A percentile compares a stretch with the other conserved stretches of the same genome.
Conservation (phyloP, 805 yeast species). For the Barnettozyma wickerhamii region DNA sequence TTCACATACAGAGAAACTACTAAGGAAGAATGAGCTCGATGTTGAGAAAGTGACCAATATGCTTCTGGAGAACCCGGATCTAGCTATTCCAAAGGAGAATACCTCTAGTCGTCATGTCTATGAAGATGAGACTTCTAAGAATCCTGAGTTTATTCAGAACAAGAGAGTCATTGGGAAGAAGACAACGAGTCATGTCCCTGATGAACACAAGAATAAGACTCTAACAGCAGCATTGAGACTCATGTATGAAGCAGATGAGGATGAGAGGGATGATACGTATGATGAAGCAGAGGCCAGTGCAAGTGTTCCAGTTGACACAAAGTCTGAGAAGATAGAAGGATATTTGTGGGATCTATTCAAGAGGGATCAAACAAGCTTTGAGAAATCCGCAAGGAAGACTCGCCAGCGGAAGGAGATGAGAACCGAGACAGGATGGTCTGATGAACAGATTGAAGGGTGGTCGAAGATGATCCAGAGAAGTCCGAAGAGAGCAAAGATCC, state of each 20-base stretch:
- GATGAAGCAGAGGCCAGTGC: conserved; percentile 42
- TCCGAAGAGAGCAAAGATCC: conserved; percentile 53
- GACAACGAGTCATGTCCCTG: conserved; percentile 30
- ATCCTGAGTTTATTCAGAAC: conserved; percentile 13
- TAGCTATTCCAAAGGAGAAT: conserved; percentile 25
- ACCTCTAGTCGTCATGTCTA: conserved; percentile 13
- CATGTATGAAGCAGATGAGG: conserved; percentile 73
- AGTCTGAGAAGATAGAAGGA: conserved; percentile 43
- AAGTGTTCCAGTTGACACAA: conserved; percentile 13
- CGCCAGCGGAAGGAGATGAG: conserved; percentile 48
- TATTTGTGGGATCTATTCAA: conserved; percentile 53
- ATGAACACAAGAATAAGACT: conserved; percentile 52
- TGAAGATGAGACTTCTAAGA: conserved; percentile 14
- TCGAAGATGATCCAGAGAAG: conserved; percentile 65
- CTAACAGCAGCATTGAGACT: conserved; percentile 56
- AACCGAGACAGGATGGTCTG: conserved; percentile 61
- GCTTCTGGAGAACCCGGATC: conserved; percentile 58
- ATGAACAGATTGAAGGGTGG: conserved; percentile 96
- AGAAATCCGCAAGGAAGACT: conserved; percentile 45
- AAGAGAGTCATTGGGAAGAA: conserved; percentile 16
- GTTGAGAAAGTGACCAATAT: conserved; percentile 55
- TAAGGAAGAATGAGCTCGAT: conserved; percentile 42
- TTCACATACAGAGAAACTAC: conserved; percentile 43
- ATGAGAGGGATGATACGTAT: conserved; percentile 80
- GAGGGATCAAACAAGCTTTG: conserved; percentile 45